Evolutionary conservation across 192 early-diverging fungal genomes (phyloP).

Genomic region (Linnemannia schmuckeri): DNA sequence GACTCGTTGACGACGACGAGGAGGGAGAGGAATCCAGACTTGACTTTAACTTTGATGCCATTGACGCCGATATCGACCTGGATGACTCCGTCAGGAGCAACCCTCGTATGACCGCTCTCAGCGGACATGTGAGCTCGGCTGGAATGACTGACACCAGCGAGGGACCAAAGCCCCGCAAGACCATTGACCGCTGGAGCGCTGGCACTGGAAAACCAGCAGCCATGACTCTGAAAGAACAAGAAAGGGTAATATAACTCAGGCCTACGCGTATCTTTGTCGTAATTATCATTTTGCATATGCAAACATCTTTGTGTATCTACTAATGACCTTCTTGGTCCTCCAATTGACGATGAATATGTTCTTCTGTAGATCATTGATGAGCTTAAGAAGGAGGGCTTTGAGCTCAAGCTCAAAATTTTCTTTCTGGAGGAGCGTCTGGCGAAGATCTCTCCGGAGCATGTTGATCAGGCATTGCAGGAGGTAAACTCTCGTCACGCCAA

Average conservation of each 20-base stretch:
- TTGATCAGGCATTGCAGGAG: conserved; percentile 66
- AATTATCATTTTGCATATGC: background rate
- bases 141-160: conserved; percentile 28
- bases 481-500: conserved; percentile 28
- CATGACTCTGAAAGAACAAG: conserved; percentile 67
- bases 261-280: background rate
- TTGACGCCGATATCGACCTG: conserved; percentile 50
- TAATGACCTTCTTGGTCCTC: background rate
- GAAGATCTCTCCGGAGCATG: conserved; percentile 67
- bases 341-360: background rate
- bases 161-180: conserved; percentile 9
- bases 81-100: conserved; percentile 43
- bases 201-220: conserved; percentile 38
- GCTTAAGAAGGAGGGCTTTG: conserved; percentile 67
- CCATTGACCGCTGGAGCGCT: conserved; percentile 43
- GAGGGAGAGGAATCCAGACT: conserved; percentile 51
- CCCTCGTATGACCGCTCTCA: conserved; percentile 6
- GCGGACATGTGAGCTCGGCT: conserved; percentile 13
- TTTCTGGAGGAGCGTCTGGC: conserved; percentile 64
- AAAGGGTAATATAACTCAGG: conserved; percentile 45
- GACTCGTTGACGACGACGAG: conserved; percentile 42
- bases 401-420: conserved; percentile 67
- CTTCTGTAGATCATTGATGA: conserved; percentile 63
- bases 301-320: background rate
- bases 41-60: conserved; percentile 42